Base-by-base conservation (phyloP, 106 monocot genomes). In the Iris macrosiphon region DNA sequence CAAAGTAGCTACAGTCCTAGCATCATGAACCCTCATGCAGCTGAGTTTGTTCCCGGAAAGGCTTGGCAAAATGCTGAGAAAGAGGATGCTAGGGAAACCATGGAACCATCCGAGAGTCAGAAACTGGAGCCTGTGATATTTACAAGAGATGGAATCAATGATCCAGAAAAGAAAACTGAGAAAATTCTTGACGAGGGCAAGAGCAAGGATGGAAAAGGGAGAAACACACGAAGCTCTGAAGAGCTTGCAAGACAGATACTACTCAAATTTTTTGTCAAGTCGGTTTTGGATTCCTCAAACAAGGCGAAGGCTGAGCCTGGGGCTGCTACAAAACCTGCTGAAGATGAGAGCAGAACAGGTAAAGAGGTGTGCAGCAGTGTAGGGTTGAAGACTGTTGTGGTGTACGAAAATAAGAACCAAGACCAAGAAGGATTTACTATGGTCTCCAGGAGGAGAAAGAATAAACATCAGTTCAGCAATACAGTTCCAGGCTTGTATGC, bases 21-120 rank as follows among this genome's bases (percentile, higher is more conserved):
- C 26, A 51, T 56, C n/a, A 96, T 96, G 95, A 96, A 96, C 62
- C 95, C 95, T 59, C 53, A 88, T 72, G 95, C 95, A 3, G 77
- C 79, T 45, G 95, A 89, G 51, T 96, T 96, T 64, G 76, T 89
- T 12, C 95, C 95, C 23, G 61, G 60, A 14, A 89, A 69, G 37
- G 62, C 52, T 63, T 75, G 26, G 75, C 71, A 67, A 52, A 64
- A 67, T 44, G 21, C 40, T 48, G 61, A 47, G 23, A 61, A 48
- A 32, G 70, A 73, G n/a, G 22, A 17, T 0, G 25, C 48, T 46
- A 54, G 59, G 46, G 69, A 8, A 28, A 37, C 52, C 11, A 26
- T 22, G 34, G 55, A 68, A 39, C 45, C 19, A 48, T 38, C 40
- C 8, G 37, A 75, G 9, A 59, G 31, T 28, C 32, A 22, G 15